Evolutionary conservation across 2,329 filamentous ascomycete species (phyloP).

Genomic region (Colletotrichum orbiculare): DNA sequence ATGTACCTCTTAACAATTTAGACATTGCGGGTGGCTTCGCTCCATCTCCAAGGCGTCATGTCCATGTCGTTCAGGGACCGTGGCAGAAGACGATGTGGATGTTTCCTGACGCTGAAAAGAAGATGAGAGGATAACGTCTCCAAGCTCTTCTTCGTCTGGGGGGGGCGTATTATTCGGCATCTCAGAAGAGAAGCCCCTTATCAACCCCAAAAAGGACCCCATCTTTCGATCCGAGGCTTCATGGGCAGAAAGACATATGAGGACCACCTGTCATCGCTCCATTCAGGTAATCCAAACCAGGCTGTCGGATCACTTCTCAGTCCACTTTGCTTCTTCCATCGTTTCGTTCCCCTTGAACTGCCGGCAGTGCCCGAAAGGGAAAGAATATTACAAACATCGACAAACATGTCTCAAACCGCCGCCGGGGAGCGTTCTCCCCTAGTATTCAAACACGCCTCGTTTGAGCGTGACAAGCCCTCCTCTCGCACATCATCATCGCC

Average conservation of each 20-base stretch:
- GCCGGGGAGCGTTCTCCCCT: constrained; percentile 20
- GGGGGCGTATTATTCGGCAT: neutral
- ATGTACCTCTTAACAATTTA: constrained; percentile 32
- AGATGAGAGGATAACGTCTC: constrained; percentile 2
- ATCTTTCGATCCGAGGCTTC: too few relatives aligned
- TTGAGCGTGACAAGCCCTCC: constrained; percentile 8
- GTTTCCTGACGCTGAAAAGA: neutral
- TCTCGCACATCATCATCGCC: neutral
- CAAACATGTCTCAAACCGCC: constrained; percentile 11
- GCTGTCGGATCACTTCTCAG: constrained; percentile 12
- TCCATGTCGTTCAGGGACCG: neutral
- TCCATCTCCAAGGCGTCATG: constrained; percentile 6
- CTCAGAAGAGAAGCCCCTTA: constrained; percentile 1
- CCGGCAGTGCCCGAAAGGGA: neutral
- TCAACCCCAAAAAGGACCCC: neutral
- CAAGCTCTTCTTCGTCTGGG: neutral
- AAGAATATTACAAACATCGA: neutral
- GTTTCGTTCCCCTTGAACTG: neutral
- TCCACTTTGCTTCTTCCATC: constrained; percentile 2
- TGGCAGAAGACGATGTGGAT: constrained; percentile 8
- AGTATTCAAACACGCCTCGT: constrained; percentile 23
- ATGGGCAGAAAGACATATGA: constrained; percentile 7
- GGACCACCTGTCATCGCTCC: constrained; percentile 1
- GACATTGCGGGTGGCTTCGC: constrained; percentile 7
- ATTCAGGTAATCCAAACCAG: neutral